Conservation (phyloP, 306 rosid genomes). For the Trifolium dubium region DNA sequence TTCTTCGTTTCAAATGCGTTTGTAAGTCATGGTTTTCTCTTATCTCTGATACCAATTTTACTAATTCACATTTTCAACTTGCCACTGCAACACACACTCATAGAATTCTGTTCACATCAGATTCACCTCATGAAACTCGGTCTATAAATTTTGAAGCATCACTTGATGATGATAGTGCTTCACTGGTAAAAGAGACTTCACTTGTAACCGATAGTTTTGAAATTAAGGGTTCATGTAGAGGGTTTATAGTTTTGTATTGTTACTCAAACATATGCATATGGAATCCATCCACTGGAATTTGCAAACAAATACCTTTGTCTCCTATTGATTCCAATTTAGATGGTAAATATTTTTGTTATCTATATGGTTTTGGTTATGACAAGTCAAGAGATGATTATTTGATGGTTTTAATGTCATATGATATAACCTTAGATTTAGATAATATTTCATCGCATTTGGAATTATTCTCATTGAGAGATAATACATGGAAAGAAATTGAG, state of each 20-base stretch:
- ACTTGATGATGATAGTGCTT: neutral
- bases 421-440: neutral
- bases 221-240: neutral
- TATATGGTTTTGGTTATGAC: neutral
- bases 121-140: neutral
- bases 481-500: conserved; percentile 1
- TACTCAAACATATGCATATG: neutral
- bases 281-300: neutral
- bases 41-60: neutral
- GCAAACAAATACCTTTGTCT: conserved; percentile 3
- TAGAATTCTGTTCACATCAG: neutral
- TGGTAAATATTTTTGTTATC: neutral
- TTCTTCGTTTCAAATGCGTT: neutral
- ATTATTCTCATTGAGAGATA: neutral
- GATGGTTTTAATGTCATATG: neutral
- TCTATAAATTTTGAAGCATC: neutral
- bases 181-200: too few species aligned
- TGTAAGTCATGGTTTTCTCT: conserved; percentile 15
- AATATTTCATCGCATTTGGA: neutral
- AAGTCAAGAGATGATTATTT: neutral
- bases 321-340: neutral
- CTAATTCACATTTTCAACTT: neutral
- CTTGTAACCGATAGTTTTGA: too few species aligned
- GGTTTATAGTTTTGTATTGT: neutral
- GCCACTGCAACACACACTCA: neutral